Conservation (phyloP, 2,329 filamentous ascomycete species). For the Sphaerulina populicola region DNA sequence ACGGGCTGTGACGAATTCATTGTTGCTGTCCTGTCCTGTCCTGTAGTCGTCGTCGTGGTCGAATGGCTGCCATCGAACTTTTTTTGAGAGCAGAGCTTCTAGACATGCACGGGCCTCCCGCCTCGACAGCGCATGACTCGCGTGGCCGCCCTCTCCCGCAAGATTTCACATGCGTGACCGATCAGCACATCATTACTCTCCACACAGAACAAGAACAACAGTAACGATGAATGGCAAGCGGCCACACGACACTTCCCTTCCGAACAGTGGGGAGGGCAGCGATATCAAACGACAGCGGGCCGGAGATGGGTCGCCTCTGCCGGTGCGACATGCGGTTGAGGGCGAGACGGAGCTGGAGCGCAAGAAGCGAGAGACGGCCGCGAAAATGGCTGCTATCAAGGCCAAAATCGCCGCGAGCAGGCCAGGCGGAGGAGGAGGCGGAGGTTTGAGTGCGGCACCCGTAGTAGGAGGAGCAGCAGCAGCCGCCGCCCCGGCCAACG, state of each 20-base stretch:
- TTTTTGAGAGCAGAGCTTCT: too few species aligned
- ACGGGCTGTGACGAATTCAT: conserved; percentile 60
- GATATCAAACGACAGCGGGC: conserved; percentile 37
- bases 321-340: conserved; percentile 14
- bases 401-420: conserved; percentile 28
- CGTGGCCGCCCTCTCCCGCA: neutral
- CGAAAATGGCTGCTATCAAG: conserved; percentile 32
- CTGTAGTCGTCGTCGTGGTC: too few species aligned
- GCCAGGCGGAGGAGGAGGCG: conserved; percentile 14
- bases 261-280: conserved; percentile 30
- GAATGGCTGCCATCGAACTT: too few species aligned
- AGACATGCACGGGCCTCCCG: too few species aligned
- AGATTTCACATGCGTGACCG: too few species aligned
- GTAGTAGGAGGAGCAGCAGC: neutral
- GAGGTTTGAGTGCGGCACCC: conserved; percentile 5
- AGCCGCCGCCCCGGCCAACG: conserved; percentile 16
- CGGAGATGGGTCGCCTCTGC: conserved; percentile 33
- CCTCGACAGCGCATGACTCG: neutral
- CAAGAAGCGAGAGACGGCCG: conserved; percentile 30
- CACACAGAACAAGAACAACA: neutral
- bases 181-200: neutral
- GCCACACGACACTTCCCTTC: conserved; percentile 28
- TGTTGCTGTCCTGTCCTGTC: conserved; percentile 2
- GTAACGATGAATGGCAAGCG: conserved; percentile 36
- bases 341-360: conserved; percentile 27